Evolutionary conservation across 805 yeast genomes (phyloP), one percentile per base, ranked within the genome.

Genomic region (Zygoascus biomembranicola): DNA sequence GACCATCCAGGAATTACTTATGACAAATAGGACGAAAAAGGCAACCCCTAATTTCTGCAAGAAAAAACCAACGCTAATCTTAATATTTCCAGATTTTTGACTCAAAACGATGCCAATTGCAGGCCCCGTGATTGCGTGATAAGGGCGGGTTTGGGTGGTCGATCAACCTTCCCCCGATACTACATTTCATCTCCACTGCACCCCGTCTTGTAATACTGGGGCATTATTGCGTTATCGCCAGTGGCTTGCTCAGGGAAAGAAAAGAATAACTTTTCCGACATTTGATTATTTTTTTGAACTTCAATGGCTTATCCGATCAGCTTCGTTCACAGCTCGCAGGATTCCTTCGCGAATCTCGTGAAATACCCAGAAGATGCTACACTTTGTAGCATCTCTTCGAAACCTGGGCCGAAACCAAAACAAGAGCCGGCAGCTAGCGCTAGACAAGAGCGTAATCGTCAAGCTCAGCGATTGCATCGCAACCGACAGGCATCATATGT

Each of bases 381-480:
- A 13, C 13, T 35, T n/a, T 35, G 39, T n/a, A 8, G 39, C 8
- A 5, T 35, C 3, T 4, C 39, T 13, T 35, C 39, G 8, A 20
- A 49, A 20, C 52, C 52, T 11, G 52, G 52, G 4, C 52, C 52
- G n/a, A 50, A 43, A 43, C 49, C 37, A 2, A 50, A 50, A 18
- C 26, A 14, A 8, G 37, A 42, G 26, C 41, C 47, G n/a, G 45
- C 52, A 14, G 23, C 35, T 5, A 19, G 23, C 18, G 16, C 39
- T 6, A 16, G 52, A 26, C 52, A 50, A 43, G 52, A 31, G 19
- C 49, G 23, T 5, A 50, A 50, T 18, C 31, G 52, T 10, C 52
- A 50, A 19, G 52, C 52, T 16, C 52, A 50, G 47, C 19, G 52
- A 43, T n/a, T 50, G 4, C 52, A 50, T 43, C 35, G 52, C 10